Evolutionary conservation across 495 filamentous ascomycete genomes (phyloP), one percentile per base, ranked within the genome.

Genomic region (Daldinia grandis): DNA sequence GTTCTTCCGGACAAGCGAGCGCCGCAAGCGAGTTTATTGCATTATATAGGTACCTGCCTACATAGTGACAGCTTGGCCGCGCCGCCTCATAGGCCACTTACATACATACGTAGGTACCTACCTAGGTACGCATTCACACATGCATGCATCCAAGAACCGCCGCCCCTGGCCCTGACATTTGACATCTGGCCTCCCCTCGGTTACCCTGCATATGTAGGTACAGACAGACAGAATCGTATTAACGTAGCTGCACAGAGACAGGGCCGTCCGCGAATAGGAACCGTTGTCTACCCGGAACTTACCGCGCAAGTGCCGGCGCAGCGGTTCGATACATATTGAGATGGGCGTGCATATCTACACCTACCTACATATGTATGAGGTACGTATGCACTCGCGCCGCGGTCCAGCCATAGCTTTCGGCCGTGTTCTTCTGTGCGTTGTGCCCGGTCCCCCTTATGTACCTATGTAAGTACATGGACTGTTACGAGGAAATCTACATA

Each of bases 1-100:
- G 25, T 50, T 38, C 54, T 66, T 40, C 63, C 63, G 55, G 54
- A 21, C 19, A 57, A 24, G 37, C 56, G 19, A 28, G 24, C 14
- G 7, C 27, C 19, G 30, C 53, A 35, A 10, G 30, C 28, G 30
- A 56, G n/a, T n/a, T n/a, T n/a, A n/a, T n/a, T n/a, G n/a, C n/a
- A n/a, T n/a, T n/a, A n/a, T n/a, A n/a, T n/a, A n/a, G n/a, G n/a
- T n/a, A n/a, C n/a, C n/a, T n/a, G n/a, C n/a, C n/a, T n/a, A n/a
- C n/a, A 12, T 14, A 30, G 49, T 30, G 49, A 53, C 49, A 53
- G 25, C 49, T 15, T 27, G 1, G 47, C 17, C 19, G n/a, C 9
- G 47, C 17, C 47, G 47, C 47, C 24, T 50, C 19, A 17, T 44
- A 44, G 42, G 42, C 42, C 21, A 24, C 42, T 6, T 59, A 44